Percentiles rank a stretch among this genome's conserved stretches.
phyloP scores from a whole-genome alignment of 148 eudicot species.

The Euryodendron excelsum region DNA sequence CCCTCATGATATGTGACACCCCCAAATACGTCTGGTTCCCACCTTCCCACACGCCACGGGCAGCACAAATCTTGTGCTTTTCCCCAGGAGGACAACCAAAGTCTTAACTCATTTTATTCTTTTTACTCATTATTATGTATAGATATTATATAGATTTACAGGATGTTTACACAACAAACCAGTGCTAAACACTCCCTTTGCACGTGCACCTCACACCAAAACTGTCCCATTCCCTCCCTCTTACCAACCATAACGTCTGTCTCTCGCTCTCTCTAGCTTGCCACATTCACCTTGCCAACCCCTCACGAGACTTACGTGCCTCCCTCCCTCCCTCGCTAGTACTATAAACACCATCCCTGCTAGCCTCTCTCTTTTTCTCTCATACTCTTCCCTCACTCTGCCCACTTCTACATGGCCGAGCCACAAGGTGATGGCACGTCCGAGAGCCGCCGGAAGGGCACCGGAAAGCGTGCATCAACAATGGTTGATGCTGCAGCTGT shows the following conservation, averaged over 20 bases:
- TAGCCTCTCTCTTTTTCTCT: not conserved
- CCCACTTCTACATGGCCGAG: constrained; percentile 3
- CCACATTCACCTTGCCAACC: constrained; percentile 30
- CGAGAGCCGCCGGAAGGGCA: constrained; percentile 33
- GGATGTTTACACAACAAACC: not conserved
- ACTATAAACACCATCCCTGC: not conserved
- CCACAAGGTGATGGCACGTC: no score
- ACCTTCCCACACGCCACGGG: constrained; percentile 51
- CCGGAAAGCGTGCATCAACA: constrained; percentile 11
- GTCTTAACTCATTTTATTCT: not conserved
- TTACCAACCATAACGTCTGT: constrained; percentile 39
- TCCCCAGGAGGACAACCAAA: constrained; percentile 7
- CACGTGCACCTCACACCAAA: constrained; percentile 49
- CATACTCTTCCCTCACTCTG: not conserved
- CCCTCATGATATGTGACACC: no score
- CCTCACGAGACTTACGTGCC: constrained; percentile 38
- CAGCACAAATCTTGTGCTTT: constrained; percentile 66
- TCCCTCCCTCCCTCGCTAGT: not conserved
- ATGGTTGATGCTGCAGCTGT: not conserved
- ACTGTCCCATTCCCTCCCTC: constrained; percentile 28
- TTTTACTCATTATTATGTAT: not conserved
- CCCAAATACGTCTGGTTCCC: no score
- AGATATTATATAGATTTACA: not conserved
- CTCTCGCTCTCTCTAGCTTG: constrained; percentile 17
- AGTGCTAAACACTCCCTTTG: constrained; percentile 27